Evolutionary conservation across 257 asterid species (phyloP).

Genomic region (Fraxinus excelsior): DNA sequence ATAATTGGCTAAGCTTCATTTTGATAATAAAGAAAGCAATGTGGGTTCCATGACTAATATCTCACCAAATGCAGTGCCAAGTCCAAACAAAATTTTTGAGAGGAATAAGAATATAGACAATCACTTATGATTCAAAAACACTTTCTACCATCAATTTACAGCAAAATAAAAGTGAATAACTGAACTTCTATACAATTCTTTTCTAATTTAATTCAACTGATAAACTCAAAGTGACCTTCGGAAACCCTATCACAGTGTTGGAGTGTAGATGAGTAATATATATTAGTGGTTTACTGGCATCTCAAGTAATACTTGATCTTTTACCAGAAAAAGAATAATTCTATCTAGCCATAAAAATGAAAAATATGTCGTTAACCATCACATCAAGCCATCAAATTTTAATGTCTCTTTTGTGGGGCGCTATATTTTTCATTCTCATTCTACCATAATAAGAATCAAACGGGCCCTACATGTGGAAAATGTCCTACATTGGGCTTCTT

Average conservation of each 20-base stretch:
- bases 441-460: too few species aligned
- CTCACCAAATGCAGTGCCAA: neutral
- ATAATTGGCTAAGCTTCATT: neutral
- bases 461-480: too few species aligned
- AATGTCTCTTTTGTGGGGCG: too few species aligned
- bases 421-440: too few species aligned
- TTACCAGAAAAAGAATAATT: neutral
- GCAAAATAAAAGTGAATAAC: neutral
- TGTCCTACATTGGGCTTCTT: neutral
- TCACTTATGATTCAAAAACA: neutral
- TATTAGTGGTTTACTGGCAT: neutral
- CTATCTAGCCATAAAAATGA: too few species aligned
- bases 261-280: neutral
- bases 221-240: neutral
- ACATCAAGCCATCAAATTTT: too few species aligned
- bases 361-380: too few species aligned
- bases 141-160: neutral
- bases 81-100: neutral
- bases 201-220: neutral
- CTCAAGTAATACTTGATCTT: neutral
- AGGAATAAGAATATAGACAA: neutral
- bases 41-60: neutral
- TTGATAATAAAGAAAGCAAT: slow-evolving; percentile 5
- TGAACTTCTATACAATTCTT: neutral
- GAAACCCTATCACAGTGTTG: neutral